These are phyloP conservation scores for Citrus cavaleriei DNA, from an alignment of 345 rosid species.

Conservation along the genomic window DNA sequence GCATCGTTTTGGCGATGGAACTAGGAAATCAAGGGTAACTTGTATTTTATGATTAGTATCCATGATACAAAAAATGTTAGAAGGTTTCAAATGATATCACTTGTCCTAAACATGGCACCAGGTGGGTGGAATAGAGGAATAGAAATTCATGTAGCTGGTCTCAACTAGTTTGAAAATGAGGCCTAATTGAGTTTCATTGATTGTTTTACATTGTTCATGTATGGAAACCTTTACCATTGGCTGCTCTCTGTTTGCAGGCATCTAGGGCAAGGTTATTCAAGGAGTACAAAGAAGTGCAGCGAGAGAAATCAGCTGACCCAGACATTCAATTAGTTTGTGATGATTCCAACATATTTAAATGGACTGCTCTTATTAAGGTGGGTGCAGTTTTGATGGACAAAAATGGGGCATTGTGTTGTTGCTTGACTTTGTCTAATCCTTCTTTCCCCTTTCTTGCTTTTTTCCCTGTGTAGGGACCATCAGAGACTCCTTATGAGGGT, in stretches of 20 bases:
- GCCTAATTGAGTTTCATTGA: not conserved
- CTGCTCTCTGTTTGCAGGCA: conserved; percentile 38
- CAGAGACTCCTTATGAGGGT: conserved; percentile 97
- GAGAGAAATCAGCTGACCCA: conserved; percentile 91
- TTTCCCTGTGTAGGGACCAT: conserved; percentile 60
- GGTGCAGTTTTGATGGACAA: not conserved
- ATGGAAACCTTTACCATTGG: not conserved
- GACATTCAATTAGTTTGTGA: conserved; percentile 93
- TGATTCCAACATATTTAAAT: conserved; percentile 92
- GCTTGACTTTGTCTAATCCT: conserved; percentile 3
- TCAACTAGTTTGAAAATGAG: not conserved
- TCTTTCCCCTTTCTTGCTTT: not conserved
- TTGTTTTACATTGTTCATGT: not conserved
- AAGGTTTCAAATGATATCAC: not conserved
- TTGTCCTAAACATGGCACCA: not conserved
- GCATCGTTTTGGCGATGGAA: not conserved
- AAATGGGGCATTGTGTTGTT: not conserved
- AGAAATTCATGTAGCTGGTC: not conserved
- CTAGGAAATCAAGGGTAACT: not conserved
- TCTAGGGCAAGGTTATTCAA: conserved; percentile 95
- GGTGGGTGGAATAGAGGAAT: not conserved
- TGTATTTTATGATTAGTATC: not conserved
- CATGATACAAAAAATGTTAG: not conserved
- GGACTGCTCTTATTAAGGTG: conserved; percentile 99
- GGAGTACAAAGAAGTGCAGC: conserved; percentile 96